These are phyloP conservation scores for Metschnikowia gruessii DNA, from an alignment of 805 yeast species.

Conservation along the genomic window DNA sequence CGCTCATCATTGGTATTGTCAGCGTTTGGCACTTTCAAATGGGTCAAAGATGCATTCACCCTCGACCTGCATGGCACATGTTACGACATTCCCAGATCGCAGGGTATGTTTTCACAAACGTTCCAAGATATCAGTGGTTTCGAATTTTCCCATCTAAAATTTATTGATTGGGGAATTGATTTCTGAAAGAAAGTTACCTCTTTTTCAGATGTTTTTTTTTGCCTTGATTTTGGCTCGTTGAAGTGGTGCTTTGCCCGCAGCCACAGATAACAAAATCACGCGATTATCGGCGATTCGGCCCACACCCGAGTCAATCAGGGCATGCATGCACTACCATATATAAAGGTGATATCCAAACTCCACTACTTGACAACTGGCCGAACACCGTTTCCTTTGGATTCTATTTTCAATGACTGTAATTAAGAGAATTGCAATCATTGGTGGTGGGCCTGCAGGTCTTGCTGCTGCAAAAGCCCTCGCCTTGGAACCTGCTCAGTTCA, in stretches of 20 bases:
- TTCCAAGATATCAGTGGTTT: too few relatives aligned
- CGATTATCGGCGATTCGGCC: background rate
- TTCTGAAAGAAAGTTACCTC: too few relatives aligned
- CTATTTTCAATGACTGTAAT: background rate
- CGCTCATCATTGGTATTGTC: too few relatives aligned
- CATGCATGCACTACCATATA: constrained; percentile 1
- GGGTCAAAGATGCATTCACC: too few relatives aligned
- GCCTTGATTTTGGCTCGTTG: background rate
- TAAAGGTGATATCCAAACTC: too few relatives aligned
- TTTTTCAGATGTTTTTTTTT: background rate
- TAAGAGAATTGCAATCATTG: constrained; percentile 57
- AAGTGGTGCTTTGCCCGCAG: background rate
- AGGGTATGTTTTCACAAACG: too few relatives aligned
- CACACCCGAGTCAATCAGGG: background rate
- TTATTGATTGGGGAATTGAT: too few relatives aligned
- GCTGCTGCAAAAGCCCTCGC: constrained; percentile 62
- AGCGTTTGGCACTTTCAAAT: too few relatives aligned
- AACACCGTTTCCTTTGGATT: background rate
- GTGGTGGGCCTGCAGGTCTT: constrained; percentile 76
- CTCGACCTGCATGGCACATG: too few relatives aligned
- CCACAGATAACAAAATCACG: background rate
- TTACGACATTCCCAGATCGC: too few relatives aligned
- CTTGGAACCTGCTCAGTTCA: constrained; percentile 45
- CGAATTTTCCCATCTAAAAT: too few relatives aligned
- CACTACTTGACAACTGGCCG: background rate